Evolutionary conservation across 1,284 basidiomycete genomes (phyloP), one percentile per base, ranked within the genome.

Genomic region (Lignosus rhinocerotis): DNA sequence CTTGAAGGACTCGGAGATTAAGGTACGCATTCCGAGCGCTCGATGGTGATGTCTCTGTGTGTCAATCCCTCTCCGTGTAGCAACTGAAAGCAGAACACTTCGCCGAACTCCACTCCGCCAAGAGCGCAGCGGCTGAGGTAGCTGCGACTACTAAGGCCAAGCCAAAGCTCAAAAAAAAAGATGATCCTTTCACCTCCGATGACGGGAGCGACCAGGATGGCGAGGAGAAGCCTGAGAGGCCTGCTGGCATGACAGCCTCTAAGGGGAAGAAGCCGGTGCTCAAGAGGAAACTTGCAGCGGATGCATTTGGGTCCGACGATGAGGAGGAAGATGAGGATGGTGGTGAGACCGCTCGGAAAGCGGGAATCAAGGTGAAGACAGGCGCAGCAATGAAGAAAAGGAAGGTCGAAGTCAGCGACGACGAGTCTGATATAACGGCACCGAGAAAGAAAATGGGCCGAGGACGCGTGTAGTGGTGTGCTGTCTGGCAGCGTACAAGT

Each of bases 21-120:
- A 87, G 76, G 87, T 82, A 64, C 43, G 68, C 50, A 34, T 53
- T 33, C 31, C 32, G 25, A 31, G 47, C 33, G 14, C 21, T 31
- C 12, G 17, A 44, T 31, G 6, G 38, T 21, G 30, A 16, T 32
- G n/a, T n/a, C 16, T 12, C 54, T 55, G 17, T 16, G 30, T 53
- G 38, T 2, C 21, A 19, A 32, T 44, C 6, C 47, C 59, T 42
- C 46, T 19, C 54, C 52, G 25, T 51, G 17, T 59, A 89, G 87
- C 79, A 77, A 52, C 71, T 89, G 39, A 86, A 81, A 70, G 83
- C 87, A 34, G 79, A 76, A 11, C 87, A 76, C 68, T 87, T 78
- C 63, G 68, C 78, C 30, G 77, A 80, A 17, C 62, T 82, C 7
- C 65, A 58, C 48, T 68, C 68, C 44, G 51, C 70, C 31, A 76